These are phyloP conservation scores for Dothistroma pini DNA, from an alignment of 2,329 filamentous ascomycete genomes.

Conservation along the genomic window DNA sequence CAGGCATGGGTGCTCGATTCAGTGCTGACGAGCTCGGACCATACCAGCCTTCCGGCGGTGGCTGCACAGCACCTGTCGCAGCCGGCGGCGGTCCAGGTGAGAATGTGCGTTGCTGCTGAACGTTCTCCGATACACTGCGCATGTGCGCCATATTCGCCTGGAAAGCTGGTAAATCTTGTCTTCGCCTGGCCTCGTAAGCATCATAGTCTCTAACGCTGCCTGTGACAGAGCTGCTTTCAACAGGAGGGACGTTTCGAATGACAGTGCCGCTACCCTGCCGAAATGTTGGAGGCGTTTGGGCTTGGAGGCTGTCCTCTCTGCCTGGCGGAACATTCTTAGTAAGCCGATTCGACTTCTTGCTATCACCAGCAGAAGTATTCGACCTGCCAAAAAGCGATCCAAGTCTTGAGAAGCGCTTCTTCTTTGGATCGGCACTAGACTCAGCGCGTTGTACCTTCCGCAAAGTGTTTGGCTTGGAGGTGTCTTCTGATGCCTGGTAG, in stretches of 20 bases:
- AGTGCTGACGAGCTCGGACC: conserved; percentile 13
- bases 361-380: conserved; percentile 31
- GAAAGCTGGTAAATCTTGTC: conserved; percentile 17
- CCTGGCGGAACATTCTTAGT: conserved; percentile 29
- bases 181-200: conserved; percentile 22
- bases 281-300: not conserved
- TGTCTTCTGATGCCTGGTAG: not conserved
- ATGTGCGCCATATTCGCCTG: conserved; percentile 1
- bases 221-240: conserved; percentile 5
- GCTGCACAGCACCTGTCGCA: not conserved
- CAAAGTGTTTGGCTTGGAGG: conserved; percentile 19
- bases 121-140: not conserved
- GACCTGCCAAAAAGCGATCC: conserved; percentile 44
- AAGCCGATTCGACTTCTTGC: conserved; percentile 34
- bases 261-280: not conserved
- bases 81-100: not conserved
- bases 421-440: conserved; percentile 31
- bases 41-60: conserved; percentile 27
- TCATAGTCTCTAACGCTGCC: conserved; percentile 19
- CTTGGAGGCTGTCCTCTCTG: conserved; percentile 3
- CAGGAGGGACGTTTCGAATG: not conserved
- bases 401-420: conserved; percentile 45
- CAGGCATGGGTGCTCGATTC: conserved; percentile 7
- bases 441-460: conserved; percentile 33
- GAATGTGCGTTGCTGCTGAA: not conserved